Conservation (phyloP, 208 protist genomes). For the Trypanosoma scelopori region DNA sequence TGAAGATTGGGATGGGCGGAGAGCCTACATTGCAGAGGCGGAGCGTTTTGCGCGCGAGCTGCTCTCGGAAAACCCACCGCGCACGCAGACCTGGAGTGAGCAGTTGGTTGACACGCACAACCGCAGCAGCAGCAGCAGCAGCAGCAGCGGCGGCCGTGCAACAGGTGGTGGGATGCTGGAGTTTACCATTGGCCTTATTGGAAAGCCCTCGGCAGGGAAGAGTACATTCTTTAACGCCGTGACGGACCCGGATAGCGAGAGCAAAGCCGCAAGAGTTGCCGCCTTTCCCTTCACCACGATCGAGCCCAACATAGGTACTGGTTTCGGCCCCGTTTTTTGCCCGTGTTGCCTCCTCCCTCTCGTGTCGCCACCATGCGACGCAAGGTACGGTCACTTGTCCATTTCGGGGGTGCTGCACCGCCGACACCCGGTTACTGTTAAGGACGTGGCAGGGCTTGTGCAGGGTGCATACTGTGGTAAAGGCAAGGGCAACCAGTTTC, state of each 20-base stretch:
- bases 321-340: conserved; percentile 64
- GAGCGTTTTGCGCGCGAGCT: conserved; percentile 1
- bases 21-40: conserved; percentile 13
- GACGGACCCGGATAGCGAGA: conserved; percentile 76
- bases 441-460: conserved; percentile 94
- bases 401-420: conserved; percentile 41
- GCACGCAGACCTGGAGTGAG: background rate
- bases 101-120: background rate
- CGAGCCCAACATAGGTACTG: conserved; percentile 85
- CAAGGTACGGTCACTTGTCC: conserved; percentile 61
- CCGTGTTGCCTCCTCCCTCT: conserved; percentile 44
- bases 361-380: conserved; percentile 38
- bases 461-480: conserved; percentile 92
- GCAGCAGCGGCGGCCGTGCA: background rate
- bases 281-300: conserved; percentile 96
- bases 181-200: conserved; percentile 92
- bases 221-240: conserved; percentile 95
- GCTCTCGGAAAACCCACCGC: conserved; percentile 1
- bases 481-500: conserved; percentile 93
- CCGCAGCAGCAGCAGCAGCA: background rate
- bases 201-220: conserved; percentile 92
- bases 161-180: conserved; percentile 55
- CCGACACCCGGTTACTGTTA: conserved; percentile 80
- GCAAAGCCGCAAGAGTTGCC: conserved; percentile 82
- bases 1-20: conserved; percentile 11